Conservation (phyloP, 441 rosid genomes). For the Manihot esculenta region DNA sequence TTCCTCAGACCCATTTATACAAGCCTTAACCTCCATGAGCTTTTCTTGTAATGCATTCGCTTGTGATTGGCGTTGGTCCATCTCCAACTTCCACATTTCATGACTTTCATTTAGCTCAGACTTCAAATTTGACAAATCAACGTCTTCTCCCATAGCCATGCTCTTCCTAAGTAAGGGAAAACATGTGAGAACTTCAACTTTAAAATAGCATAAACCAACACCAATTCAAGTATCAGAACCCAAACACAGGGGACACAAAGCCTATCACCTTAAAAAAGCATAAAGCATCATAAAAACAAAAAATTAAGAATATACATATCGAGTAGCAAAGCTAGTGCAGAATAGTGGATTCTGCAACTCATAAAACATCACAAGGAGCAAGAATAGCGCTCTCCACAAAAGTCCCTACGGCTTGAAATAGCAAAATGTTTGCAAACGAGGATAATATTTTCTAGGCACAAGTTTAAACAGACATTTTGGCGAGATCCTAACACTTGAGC, state of each 20-base stretch:
- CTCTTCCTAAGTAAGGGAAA: slow-evolving; percentile 25
- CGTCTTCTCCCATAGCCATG: slow-evolving; percentile 60
- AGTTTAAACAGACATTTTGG: background rate
- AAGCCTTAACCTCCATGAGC: slow-evolving; percentile 61
- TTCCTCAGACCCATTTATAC: slow-evolving; percentile 59
- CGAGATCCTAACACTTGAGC: background rate
- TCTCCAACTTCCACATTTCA: slow-evolving; percentile 60
- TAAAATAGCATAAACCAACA: slow-evolving; percentile 1
- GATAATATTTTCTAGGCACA: background rate
- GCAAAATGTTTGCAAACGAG: background rate
- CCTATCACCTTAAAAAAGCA: background rate
- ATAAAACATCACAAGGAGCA: background rate
- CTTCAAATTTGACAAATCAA: slow-evolving; percentile 38
- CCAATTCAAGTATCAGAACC: slow-evolving; percentile 1
- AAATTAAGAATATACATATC: background rate
- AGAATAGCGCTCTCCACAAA: background rate
- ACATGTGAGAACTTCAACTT: slow-evolving; percentile 15
- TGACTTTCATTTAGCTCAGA: slow-evolving; percentile 42
- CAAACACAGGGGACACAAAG: background rate
- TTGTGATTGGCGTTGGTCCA: slow-evolving; percentile 45
- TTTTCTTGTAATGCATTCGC: slow-evolving; percentile 55
- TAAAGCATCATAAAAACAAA: background rate
- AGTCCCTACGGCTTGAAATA: background rate
- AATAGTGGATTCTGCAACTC: background rate
- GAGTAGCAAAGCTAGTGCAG: too few relatives aligned